These are phyloP conservation scores for Colletotrichum scovillei DNA, from an alignment of 2,329 filamentous ascomycete species.

Conservation along the genomic window DNA sequence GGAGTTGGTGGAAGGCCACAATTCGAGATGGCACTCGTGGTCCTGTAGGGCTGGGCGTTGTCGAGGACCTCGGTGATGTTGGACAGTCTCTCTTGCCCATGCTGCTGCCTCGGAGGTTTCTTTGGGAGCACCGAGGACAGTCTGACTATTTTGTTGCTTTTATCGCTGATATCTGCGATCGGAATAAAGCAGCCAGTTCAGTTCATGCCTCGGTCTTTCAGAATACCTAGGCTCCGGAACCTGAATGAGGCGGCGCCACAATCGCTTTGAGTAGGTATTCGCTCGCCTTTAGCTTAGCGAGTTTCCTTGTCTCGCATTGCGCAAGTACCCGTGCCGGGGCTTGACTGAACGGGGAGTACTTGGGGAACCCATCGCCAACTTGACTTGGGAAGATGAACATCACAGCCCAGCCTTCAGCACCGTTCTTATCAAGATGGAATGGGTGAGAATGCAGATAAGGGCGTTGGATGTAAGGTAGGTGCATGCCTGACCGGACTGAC, in stretches of 20 bases:
- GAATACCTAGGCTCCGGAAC: not conserved
- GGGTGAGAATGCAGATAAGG: not conserved
- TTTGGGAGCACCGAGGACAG: not conserved
- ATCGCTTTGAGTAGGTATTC: not conserved
- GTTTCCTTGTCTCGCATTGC: not conserved
- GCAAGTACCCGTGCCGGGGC: not conserved
- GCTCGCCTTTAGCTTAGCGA: not conserved
- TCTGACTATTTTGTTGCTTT: conserved; percentile 13
- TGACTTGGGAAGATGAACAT: not conserved
- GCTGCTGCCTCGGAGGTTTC: not conserved
- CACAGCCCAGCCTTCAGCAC: too few species aligned
- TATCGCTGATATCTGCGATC: conserved; percentile 14
- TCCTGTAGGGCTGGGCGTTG: too few species aligned
- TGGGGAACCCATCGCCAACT: not conserved
- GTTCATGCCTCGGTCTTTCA: not conserved
- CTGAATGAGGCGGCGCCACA: conserved; percentile 22
- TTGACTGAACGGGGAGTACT: too few species aligned
- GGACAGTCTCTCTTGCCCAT: not conserved
- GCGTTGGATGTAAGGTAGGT: too few species aligned
- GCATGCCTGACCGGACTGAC: not conserved
- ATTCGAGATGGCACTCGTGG: too few species aligned
- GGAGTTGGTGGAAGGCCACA: not conserved
- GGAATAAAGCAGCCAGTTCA: not conserved
- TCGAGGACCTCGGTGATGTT: too few species aligned
- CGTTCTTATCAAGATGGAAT: too few species aligned